Base-by-base conservation (phyloP, 2,329 filamentous ascomycete genomes). In the Phaeosphaeriaceae sp. region DNA sequence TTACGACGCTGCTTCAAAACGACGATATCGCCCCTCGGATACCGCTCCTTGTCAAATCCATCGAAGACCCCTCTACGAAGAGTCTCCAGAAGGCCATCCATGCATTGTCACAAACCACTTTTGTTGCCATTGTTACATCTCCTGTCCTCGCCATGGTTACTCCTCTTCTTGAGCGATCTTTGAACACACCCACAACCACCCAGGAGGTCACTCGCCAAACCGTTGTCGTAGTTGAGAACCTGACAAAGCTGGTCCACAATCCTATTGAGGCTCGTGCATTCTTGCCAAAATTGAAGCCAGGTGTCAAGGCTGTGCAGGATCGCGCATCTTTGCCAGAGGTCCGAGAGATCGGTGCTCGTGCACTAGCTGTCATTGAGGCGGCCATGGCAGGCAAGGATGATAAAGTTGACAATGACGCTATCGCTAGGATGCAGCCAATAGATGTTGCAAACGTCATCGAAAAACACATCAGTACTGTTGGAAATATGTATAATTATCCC, bases 161-260 rank as follows among this genome's bases (percentile, higher is more conserved):
- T 1, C 94, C 94, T 37, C 88, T 97, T 61, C 85, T 99, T 21
- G 94, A 97, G 78, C 88, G 94, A 63, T 91, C 92, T 15, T 83
- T 99, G 54, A 97, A 97, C 80, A 93, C 87, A 53, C 94, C 93
- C 7, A 85, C 85, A 13, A 99, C 94, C 4, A 83, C 90, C 3
- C 94, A 99, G 74, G 94, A 99, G 77, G 92, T 97, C 17, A 82
- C 97, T 47, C 88, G 94, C 54, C 93, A 97, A 77, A 96, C 94
- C 2, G 92, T 96, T 23, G 92, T 99, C 46, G 95, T 99, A 42
- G 89, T 94, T 16, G 94, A 99, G 79, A 99, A 99, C 78, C 80
- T 99, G 79, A 99, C 94, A 53, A 97, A 96, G 80, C 86, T 99
- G 26, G 94, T 99, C 21, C 94, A 99, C 75, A 92, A 90, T 72